These are phyloP conservation scores for Cryptosporidium andersoni DNA, from an alignment of 169 alveolate species.

Conservation along the genomic window DNA sequence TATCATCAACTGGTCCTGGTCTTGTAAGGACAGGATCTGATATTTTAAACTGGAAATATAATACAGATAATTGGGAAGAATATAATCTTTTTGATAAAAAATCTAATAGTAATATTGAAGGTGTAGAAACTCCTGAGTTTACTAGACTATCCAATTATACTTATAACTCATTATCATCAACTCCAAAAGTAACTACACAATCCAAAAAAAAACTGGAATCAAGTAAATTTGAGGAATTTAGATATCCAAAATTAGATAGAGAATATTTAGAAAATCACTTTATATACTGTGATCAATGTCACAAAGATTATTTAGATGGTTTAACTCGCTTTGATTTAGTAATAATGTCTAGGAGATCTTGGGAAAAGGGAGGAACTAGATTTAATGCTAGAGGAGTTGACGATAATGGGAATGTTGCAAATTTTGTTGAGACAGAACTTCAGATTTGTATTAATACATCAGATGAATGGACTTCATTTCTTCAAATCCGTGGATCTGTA, in stretches of 20 bases:
- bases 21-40: slow-evolving; percentile 37
- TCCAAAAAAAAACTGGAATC: not conserved
- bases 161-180: not conserved
- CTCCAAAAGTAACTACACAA: not conserved
- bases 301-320: slow-evolving; percentile 35
- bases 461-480: slow-evolving; percentile 77
- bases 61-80: slow-evolving; percentile 18
- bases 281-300: slow-evolving; percentile 37
- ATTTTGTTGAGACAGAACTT: slow-evolving; percentile 95
- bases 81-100: no score
- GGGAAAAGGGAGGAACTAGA: slow-evolving; percentile 92
- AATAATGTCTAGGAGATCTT: slow-evolving; percentile 88
- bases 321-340: slow-evolving; percentile 69
- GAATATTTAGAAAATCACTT: not conserved
- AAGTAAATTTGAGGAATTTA: slow-evolving; percentile 20
- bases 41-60: slow-evolving; percentile 23
- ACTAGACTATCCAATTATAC: slow-evolving; percentile 29
- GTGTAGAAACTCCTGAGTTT: not conserved
- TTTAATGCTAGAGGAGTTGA: slow-evolving; percentile 95
- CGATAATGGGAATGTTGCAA: slow-evolving; percentile 93
- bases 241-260: slow-evolving; percentile 16
- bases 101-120: no score
- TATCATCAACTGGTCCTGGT: slow-evolving; percentile 70
- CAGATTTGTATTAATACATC: slow-evolving; percentile 79
- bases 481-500: slow-evolving; percentile 94